phyloP scores from a whole-genome alignment of 2,329 filamentous ascomycete genomes.

The Plectosphaerella sp. region DNA sequence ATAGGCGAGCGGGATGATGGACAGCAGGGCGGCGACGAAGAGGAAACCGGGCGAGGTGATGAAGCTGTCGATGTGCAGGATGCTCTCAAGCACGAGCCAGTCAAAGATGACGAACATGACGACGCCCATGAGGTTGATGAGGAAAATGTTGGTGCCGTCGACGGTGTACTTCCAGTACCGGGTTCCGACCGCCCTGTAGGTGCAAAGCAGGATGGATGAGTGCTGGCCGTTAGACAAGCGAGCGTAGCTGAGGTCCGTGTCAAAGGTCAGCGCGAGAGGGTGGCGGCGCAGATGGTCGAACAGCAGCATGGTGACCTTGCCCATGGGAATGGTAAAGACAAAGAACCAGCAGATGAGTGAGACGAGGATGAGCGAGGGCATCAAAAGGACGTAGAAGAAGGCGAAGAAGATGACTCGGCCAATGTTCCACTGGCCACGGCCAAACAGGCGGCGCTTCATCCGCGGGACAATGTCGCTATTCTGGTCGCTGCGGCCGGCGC shows the following conservation, averaged over 20 bases:
- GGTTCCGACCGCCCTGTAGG: slow-evolving; percentile 87
- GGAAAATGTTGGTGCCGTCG: slow-evolving; percentile 97
- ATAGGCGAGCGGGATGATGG: slow-evolving; percentile 94
- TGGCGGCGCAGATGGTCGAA: slow-evolving; percentile 90
- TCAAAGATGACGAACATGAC: slow-evolving; percentile 95
- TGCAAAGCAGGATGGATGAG: slow-evolving; percentile 88
- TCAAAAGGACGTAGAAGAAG: slow-evolving; percentile 92
- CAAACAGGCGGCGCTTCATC: slow-evolving; percentile 83
- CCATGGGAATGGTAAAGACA: slow-evolving; percentile 98
- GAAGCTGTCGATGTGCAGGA: slow-evolving; percentile 65
- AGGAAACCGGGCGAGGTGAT: slow-evolving; percentile 82
- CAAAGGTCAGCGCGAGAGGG: slow-evolving; percentile 87
- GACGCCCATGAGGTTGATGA: slow-evolving; percentile 92
- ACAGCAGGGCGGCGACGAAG: slow-evolving; percentile 78
- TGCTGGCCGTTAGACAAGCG: slow-evolving; percentile 68
- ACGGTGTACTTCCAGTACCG: slow-evolving; percentile 99
- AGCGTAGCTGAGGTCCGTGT: slow-evolving; percentile 75
- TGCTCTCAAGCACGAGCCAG: slow-evolving; percentile 71
- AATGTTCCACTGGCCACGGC: slow-evolving; percentile 91
- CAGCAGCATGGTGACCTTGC: slow-evolving; percentile 84
- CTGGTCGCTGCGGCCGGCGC: slow-evolving; percentile 46
- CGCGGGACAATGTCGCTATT: slow-evolving; percentile 24
- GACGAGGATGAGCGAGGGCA: slow-evolving; percentile 78
- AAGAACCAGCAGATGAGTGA: slow-evolving; percentile 91
- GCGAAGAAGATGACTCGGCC: slow-evolving; percentile 93